Evolutionary conservation across 2,329 filamentous ascomycete genomes (phyloP).

Genomic region (Calonectria leucothoes): DNA sequence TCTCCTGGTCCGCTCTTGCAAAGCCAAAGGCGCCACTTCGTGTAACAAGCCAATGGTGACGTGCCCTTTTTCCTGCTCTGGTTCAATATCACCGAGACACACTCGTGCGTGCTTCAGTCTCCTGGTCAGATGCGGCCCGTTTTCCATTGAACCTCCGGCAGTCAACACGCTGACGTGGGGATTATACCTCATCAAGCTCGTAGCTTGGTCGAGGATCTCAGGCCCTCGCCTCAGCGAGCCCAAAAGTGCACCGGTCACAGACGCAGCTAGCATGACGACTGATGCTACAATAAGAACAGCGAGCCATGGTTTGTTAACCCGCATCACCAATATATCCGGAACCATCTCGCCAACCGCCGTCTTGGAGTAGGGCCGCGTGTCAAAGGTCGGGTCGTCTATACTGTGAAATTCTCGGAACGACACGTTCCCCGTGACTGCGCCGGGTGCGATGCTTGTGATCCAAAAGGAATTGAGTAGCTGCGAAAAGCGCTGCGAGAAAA

Average conservation of each 20-base stretch:
- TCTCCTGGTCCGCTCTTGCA: neutral
- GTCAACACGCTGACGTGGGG: neutral
- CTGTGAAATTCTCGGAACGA: neutral
- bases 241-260: neutral
- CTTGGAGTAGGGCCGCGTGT: neutral
- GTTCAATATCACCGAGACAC: slow-evolving; percentile 8
- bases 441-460: slow-evolving; percentile 8
- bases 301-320: neutral
- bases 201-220: slow-evolving; percentile 9
- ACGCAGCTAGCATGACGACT: neutral
- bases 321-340: neutral
- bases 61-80: neutral
- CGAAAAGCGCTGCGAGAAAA: slow-evolving; percentile 8
- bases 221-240: slow-evolving; percentile 4
- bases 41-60: slow-evolving; percentile 4
- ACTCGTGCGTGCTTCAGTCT: neutral
- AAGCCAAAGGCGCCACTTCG: neutral
- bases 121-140: neutral
- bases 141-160: slow-evolving; percentile 4
- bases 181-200: slow-evolving; percentile 7
- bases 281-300: slow-evolving; percentile 2
- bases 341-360: neutral
- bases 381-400: neutral
- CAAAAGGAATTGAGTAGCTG: slow-evolving; percentile 17
- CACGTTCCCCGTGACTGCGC: neutral